Evolutionary conservation across 495 filamentous ascomycete genomes (phyloP).

Genomic region (Penicillium pulvis): DNA sequence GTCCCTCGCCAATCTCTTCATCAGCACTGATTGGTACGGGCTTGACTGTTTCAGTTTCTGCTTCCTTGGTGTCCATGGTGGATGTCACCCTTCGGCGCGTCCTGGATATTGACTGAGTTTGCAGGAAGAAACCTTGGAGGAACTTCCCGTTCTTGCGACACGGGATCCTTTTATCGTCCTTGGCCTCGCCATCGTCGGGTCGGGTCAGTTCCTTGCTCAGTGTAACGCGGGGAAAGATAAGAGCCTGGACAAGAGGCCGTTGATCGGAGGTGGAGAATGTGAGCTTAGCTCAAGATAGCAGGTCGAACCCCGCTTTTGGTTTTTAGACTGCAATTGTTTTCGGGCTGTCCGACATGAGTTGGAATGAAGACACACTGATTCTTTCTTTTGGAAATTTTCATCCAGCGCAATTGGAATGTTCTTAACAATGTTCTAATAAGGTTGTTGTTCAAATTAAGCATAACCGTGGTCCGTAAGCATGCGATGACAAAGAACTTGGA

Average conservation of each 20-base stretch:
- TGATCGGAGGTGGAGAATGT: background rate
- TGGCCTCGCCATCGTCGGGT: background rate
- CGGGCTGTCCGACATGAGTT: background rate
- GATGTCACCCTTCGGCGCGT: background rate
- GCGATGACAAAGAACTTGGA: background rate
- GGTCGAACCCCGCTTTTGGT: conserved; percentile 9
- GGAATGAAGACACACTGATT: background rate
- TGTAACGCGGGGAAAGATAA: conserved; percentile 13
- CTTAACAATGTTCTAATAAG: background rate
- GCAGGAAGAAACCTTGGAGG: background rate
- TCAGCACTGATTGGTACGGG: conserved; percentile 16
- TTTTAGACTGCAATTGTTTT: background rate
- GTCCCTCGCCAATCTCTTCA: conserved; percentile 32
- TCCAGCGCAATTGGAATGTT: background rate
- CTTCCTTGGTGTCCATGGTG: conserved; percentile 23
- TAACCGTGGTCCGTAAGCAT: background rate
- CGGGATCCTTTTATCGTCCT: background rate
- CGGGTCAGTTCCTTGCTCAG: background rate
- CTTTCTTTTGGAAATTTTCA: no score
- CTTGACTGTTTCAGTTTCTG: conserved; percentile 16
- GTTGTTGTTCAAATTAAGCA: background rate
- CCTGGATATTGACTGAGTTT: background rate
- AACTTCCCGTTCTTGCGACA: background rate
- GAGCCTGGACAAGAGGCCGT: background rate
- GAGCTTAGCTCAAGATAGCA: conserved; percentile 14